Evolutionary conservation across 2,329 filamentous ascomycete species (phyloP).

Genomic region (Westerdykella sp.): DNA sequence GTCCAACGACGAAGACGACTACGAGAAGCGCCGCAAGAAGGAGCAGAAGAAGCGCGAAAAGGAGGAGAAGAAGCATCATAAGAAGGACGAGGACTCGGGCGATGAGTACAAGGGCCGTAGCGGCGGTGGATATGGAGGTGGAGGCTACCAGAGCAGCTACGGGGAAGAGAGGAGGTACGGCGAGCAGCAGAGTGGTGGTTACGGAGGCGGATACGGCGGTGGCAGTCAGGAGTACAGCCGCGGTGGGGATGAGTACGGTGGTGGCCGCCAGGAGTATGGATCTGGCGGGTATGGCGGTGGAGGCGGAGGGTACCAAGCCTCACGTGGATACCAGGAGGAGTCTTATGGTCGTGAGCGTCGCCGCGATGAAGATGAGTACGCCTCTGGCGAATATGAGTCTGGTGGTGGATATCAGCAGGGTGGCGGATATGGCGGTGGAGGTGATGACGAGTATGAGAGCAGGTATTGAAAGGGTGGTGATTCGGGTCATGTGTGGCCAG

Average conservation of each 20-base stretch:
- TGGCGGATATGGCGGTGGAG: constrained; percentile 12
- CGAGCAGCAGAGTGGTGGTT: constrained; percentile 6
- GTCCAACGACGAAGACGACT: constrained; percentile 22
- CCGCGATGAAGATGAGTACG: constrained; percentile 12
- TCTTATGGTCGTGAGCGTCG: constrained; percentile 1
- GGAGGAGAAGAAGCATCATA: constrained; percentile 38
- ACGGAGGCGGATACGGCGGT: constrained; percentile 1
- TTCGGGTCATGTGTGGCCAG: no score
- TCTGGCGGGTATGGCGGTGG: neutral
- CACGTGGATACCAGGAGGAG: constrained; percentile 11
- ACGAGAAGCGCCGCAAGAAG: constrained; percentile 28
- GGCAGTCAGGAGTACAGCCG: constrained; percentile 2
- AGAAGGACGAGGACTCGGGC: constrained; percentile 33
- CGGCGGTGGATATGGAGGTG: constrained; percentile 5
- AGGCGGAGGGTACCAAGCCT: constrained; percentile 5
- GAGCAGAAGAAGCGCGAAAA: constrained; percentile 38
- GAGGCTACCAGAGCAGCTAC: constrained; percentile 10
- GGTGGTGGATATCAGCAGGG: constrained; percentile 11
- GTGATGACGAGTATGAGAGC: constrained; percentile 15
- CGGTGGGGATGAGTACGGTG: constrained; percentile 7
- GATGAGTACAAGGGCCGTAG: constrained; percentile 22
- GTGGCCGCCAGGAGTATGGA: constrained; percentile 8
- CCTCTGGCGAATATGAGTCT: constrained; percentile 9
- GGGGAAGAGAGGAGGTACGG: constrained; percentile 22
- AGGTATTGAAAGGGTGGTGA: constrained; percentile 10